Evolutionary conservation across 2,329 filamentous ascomycete species (phyloP).

Genomic region (Arthrocladium fulminans): DNA sequence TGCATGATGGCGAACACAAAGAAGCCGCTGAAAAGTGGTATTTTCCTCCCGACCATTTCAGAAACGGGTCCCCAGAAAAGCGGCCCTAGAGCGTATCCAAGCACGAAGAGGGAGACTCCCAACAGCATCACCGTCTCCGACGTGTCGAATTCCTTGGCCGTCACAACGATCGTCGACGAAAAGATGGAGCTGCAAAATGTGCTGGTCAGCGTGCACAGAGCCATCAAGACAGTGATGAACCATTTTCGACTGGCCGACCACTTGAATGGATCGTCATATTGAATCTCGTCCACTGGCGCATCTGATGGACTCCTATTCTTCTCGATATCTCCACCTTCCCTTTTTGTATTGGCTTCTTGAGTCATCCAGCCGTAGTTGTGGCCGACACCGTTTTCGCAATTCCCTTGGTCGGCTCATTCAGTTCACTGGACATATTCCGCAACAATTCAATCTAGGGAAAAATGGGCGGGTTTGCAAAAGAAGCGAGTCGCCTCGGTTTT

Average conservation of each 20-base stretch:
- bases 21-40: slow-evolving; percentile 1
- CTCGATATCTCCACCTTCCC: slow-evolving; percentile 17
- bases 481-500: no score
- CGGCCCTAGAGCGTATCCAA: slow-evolving; percentile 39
- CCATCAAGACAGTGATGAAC: slow-evolving; percentile 33
- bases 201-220: slow-evolving; percentile 35
- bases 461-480: no score
- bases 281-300: neutral
- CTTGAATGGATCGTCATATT: slow-evolving; percentile 7
- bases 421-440: no score
- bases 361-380: neutral
- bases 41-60: slow-evolving; percentile 11
- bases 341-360: neutral
- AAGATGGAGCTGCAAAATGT: slow-evolving; percentile 41
- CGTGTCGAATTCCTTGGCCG: slow-evolving; percentile 36
- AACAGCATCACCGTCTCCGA: slow-evolving; percentile 39
- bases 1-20: slow-evolving; percentile 2
- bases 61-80: slow-evolving; percentile 20
- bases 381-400: neutral
- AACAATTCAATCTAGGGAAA: no score
- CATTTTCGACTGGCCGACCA: slow-evolving; percentile 28
- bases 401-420: neutral
- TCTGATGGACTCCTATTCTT: slow-evolving; percentile 32
- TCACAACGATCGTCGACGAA: slow-evolving; percentile 33
- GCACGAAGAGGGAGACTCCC: slow-evolving; percentile 33